Evolutionary conservation across 768 basidiomycete genomes (phyloP).

Genomic region (Dendrothele bispora): DNA sequence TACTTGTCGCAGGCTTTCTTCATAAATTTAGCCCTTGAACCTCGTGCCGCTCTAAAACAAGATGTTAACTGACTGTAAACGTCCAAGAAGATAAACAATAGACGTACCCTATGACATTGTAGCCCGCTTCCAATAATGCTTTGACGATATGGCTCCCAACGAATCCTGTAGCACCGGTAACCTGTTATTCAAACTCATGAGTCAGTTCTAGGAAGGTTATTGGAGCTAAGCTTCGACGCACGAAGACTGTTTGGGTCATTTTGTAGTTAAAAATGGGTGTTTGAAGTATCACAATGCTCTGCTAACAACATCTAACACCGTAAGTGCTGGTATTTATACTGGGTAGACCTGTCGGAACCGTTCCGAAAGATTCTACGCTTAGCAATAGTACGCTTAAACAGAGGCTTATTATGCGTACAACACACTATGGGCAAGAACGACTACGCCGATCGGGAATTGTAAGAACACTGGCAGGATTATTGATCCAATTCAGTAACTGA

Average conservation of each 20-base stretch:
- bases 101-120: conserved; percentile 22
- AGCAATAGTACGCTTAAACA: too few species aligned
- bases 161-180: conserved; percentile 27
- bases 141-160: conserved; percentile 21
- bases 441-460: too few species aligned
- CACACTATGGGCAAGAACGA: too few species aligned
- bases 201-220: not conserved
- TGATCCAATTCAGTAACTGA: too few species aligned
- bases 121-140: conserved; percentile 21
- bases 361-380: too few species aligned
- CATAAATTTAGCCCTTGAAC: conserved; percentile 14
- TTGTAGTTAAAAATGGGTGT: too few species aligned
- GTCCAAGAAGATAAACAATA: not conserved
- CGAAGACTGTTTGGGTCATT: not conserved
- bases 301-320: too few species aligned
- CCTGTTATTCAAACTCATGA: not conserved
- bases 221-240: not conserved
- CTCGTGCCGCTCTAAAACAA: conserved; percentile 17
- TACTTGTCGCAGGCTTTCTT: conserved; percentile 11
- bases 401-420: too few species aligned
- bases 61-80: not conserved
- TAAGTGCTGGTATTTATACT: too few species aligned
- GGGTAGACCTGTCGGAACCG: too few species aligned
- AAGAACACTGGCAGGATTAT: too few species aligned
- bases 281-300: too few species aligned